Evolutionary conservation across 2,329 filamentous ascomycete species (phyloP).

Genomic region (Ascomycota sp.): DNA sequence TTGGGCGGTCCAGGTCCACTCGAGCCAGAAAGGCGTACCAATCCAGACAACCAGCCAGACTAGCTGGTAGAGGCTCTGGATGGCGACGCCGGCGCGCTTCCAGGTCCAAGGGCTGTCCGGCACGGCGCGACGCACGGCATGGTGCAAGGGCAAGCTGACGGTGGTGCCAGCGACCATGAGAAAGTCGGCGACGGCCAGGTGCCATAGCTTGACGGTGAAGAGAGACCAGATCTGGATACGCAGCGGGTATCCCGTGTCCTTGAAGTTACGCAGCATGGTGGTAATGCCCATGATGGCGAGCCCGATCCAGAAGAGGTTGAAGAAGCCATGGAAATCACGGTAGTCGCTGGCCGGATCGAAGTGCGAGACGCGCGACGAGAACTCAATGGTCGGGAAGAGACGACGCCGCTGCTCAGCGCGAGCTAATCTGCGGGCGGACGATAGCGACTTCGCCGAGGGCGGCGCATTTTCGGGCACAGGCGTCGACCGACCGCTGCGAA

Average conservation of each 20-base stretch:
- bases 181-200: conserved; percentile 62
- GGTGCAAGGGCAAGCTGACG: conserved; percentile 52
- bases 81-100: conserved; percentile 50
- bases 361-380: conserved; percentile 73
- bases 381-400: conserved; percentile 84
- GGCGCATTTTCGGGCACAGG: conserved; percentile 74
- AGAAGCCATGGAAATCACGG: conserved; percentile 89
- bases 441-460: conserved; percentile 74
- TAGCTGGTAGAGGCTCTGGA: conserved; percentile 66
- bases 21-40: conserved; percentile 56
- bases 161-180: conserved; percentile 63
- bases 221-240: conserved; percentile 70
- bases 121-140: conserved; percentile 31
- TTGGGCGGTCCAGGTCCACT: conserved; percentile 94
- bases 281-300: conserved; percentile 93
- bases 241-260: conserved; percentile 75
- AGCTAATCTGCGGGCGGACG: conserved; percentile 60
- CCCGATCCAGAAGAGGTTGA: conserved; percentile 93
- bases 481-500: conserved; percentile 51
- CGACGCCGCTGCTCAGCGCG: conserved; percentile 62
- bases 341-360: conserved; percentile 87
- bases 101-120: conserved; percentile 40
- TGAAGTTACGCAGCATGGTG: conserved; percentile 76
- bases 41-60: conserved; percentile 70
- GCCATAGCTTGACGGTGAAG: conserved; percentile 73